These are phyloP conservation scores for Pleurotus tuber-regium DNA, from an alignment of 768 basidiomycete genomes.

Conservation along the genomic window DNA sequence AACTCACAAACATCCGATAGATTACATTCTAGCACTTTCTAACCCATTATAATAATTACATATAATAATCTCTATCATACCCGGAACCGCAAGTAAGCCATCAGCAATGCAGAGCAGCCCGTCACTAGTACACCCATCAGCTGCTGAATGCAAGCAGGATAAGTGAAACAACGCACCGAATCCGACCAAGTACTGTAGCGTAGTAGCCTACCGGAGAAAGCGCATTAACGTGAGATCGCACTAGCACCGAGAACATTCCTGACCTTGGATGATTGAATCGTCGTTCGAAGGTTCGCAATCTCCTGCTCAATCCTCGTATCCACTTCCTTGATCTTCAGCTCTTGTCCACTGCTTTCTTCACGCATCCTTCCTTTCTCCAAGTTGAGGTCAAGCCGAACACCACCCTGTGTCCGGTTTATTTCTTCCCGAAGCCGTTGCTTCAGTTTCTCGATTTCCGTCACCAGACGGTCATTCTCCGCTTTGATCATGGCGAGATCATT, in stretches of 20 bases:
- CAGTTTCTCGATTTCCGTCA: slow-evolving; percentile 89
- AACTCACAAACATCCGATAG: background rate
- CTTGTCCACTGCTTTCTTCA: slow-evolving; percentile 88
- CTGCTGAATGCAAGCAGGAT: background rate
- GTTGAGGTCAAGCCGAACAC: slow-evolving; percentile 92
- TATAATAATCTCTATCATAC: slow-evolving; percentile 21
- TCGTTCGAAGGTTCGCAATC: slow-evolving; percentile 81
- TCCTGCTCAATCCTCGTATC: slow-evolving; percentile 97
- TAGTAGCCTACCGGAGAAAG: slow-evolving; percentile 57
- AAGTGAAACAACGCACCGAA: slow-evolving; percentile 57
- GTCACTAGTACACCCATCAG: slow-evolving; percentile 53
- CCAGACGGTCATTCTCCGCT: slow-evolving; percentile 93
- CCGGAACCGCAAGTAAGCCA: slow-evolving; percentile 84
- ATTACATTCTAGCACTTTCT: background rate
- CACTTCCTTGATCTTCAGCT: slow-evolving; percentile 96
- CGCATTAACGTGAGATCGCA: background rate
- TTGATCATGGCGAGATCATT: slow-evolving; percentile 95
- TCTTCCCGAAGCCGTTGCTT: slow-evolving; percentile 93
- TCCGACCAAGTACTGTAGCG: slow-evolving; percentile 83
- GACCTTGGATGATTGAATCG: slow-evolving; percentile 85
- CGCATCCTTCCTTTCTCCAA: slow-evolving; percentile 95
- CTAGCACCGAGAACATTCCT: slow-evolving; percentile 12
- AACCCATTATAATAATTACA: background rate
- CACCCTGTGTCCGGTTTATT: slow-evolving; percentile 87
- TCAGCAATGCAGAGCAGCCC: slow-evolving; percentile 80